phyloP scores from a whole-genome alignment of 2,329 filamentous ascomycete species.

The Pochonia chlamydosporia region DNA sequence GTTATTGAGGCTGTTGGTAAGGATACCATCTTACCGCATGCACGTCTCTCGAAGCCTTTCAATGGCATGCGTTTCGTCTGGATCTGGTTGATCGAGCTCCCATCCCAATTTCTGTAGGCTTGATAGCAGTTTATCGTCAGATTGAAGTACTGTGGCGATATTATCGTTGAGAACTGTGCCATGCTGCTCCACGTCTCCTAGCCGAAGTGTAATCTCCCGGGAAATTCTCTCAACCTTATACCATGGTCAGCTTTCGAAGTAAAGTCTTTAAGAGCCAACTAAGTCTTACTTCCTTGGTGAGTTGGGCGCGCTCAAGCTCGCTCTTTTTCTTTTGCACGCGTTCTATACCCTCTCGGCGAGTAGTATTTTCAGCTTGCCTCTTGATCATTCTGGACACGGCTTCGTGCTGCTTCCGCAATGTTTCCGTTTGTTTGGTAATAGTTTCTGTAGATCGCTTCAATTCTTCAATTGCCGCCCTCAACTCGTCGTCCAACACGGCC shows the following conservation, averaged over 20 bases:
- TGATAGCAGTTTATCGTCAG: slow-evolving; percentile 60
- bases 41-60: slow-evolving; percentile 53
- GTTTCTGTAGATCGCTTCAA: slow-evolving; percentile 58
- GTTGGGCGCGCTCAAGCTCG: slow-evolving; percentile 33
- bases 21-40: slow-evolving; percentile 35
- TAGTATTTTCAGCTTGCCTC: slow-evolving; percentile 25
- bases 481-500: slow-evolving; percentile 52
- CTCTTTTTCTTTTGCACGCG: slow-evolving; percentile 19
- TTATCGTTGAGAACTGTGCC: slow-evolving; percentile 40
- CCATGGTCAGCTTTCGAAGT: too few relatives aligned
- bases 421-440: slow-evolving; percentile 59
- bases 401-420: slow-evolving; percentile 55
- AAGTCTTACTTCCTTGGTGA: slow-evolving; percentile 34
- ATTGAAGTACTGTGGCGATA: slow-evolving; percentile 44
- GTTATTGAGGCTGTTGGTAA: not conserved
- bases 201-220: slow-evolving; percentile 38
- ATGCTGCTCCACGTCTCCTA: slow-evolving; percentile 47
- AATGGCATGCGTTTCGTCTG: slow-evolving; percentile 46
- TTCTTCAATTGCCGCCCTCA: slow-evolving; percentile 55
- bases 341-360: slow-evolving; percentile 24
- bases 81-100: slow-evolving; percentile 49
- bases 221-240: slow-evolving; percentile 42
- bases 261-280: too few relatives aligned
- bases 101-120: slow-evolving; percentile 61
- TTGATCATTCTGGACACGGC: slow-evolving; percentile 48